phyloP scores from a whole-genome alignment of 768 basidiomycete species.

The Suillus bovinus region DNA sequence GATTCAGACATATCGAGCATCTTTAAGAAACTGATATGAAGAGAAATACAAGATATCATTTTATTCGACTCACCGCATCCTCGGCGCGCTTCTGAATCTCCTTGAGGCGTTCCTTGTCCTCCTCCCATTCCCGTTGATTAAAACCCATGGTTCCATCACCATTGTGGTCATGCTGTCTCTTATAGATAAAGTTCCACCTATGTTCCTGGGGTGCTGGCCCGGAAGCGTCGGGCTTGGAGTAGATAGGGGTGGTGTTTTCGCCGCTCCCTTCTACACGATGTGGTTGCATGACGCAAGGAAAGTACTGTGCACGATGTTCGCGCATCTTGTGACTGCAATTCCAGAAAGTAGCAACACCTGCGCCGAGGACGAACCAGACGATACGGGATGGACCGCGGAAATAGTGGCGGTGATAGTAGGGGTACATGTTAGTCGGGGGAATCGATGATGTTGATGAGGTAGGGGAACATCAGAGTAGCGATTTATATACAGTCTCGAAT shows the following conservation, averaged over 20 bases:
- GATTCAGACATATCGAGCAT: slow-evolving; percentile 66
- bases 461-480: neutral
- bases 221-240: slow-evolving; percentile 15
- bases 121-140: slow-evolving; percentile 41
- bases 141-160: slow-evolving; percentile 20
- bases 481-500: slow-evolving; percentile 12
- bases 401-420: slow-evolving; percentile 21
- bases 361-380: slow-evolving; percentile 71
- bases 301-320: slow-evolving; percentile 38
- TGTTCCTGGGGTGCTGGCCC: slow-evolving; percentile 11
- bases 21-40: slow-evolving; percentile 24
- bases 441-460: neutral
- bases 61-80: slow-evolving; percentile 42
- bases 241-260: slow-evolving; percentile 14
- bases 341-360: slow-evolving; percentile 39
- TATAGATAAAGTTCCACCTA: slow-evolving; percentile 11
- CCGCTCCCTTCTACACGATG: slow-evolving; percentile 20
- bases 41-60: neutral
- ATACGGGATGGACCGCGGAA: slow-evolving; percentile 54
- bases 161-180: slow-evolving; percentile 10
- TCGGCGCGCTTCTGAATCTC: slow-evolving; percentile 49
- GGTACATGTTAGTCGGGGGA: slow-evolving; percentile 21
- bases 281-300: slow-evolving; percentile 28
- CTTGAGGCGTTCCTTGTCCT: slow-evolving; percentile 47
- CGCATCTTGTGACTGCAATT: slow-evolving; percentile 43